Evolutionary conservation across 805 yeast genomes (phyloP), one percentile per base, ranked within the genome.

Genomic region (Saccharomyces eubayanus): DNA sequence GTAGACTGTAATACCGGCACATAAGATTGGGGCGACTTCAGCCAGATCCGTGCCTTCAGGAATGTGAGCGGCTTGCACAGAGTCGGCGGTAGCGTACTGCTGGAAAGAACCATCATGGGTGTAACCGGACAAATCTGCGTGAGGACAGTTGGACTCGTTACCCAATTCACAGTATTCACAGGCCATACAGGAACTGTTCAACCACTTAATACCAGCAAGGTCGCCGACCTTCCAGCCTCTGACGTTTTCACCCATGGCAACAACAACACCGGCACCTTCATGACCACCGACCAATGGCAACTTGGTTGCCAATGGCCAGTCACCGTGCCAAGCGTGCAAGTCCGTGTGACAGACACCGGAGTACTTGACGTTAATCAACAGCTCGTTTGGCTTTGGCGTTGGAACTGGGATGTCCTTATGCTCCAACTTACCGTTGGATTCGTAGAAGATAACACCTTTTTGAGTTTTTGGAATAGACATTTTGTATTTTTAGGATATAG

Each of bases 341-440:
- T 83, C 88, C 29, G 87, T 82, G 75, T 83, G 88, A 68, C 88
- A 83, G 54, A 83, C 87, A 71, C 88, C 88, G 11, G 88, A 83
- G 74, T 81, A 83, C 72, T 82, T 82, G 67, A 83, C 84, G 65
- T 83, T 79, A 63, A 83, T 76, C 68, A 83, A 75, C 55, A 83
- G 72, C 70, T 83, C 87, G 65, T 77, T 81, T 57, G 87, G 72
- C 68, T 79, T 80, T 67, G 87, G 87, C 48, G 58, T 70, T 67
- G 88, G 84, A 30, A 79, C 83, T 24, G 81, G 77, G 55, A 79
- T 74, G 59, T 80, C 84, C 60, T 72, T 72, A 72, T 78, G 78
- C 54, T 67, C 68, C 62, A 78, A 68, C 21, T 73, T 72, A 58
- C 77, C 76, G 63, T 69, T 68, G 51, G 48, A 48, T 61, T 74